Percentiles rank a stretch among this genome's conserved stretches.
These are phyloP conservation scores for Globisporangium perplexum DNA, from an alignment of 352 stramenopile genomes.

Conservation along the genomic window DNA sequence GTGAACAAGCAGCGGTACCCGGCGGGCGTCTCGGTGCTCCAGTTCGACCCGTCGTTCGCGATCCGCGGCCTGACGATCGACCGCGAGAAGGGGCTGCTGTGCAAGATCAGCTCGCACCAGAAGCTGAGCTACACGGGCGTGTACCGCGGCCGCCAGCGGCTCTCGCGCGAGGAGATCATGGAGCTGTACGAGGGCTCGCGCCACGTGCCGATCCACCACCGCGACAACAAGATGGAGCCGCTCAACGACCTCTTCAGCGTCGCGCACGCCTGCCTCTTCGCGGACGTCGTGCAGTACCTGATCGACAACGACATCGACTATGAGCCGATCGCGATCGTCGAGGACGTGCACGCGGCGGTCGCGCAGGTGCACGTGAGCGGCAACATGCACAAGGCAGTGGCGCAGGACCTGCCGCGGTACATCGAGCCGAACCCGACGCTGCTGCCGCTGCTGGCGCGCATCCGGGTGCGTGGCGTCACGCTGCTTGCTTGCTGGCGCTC, in stretches of 20 bases:
- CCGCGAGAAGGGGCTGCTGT: conserved; percentile 90
- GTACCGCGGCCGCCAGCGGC: conserved; percentile 80
- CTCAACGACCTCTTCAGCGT: conserved; percentile 94
- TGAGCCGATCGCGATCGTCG: conserved; percentile 81
- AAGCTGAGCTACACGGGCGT: conserved; percentile 82
- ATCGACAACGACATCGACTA: conserved; percentile 88
- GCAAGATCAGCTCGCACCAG: conserved; percentile 93
- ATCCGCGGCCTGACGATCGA: conserved; percentile 93
- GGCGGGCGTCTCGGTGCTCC: conserved; percentile 59
- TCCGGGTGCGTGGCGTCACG: conserved; percentile 42
- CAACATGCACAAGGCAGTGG: conserved; percentile 90
- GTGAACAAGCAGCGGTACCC: conserved; percentile 86
- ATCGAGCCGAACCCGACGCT: conserved; percentile 88
- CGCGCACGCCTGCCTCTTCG: conserved; percentile 91
- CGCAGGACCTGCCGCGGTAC: conserved; percentile 75
- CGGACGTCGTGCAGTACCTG: conserved; percentile 92
- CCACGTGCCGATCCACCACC: conserved; percentile 76
- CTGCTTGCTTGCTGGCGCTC: neutral
- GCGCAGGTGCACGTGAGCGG: conserved; percentile 88
- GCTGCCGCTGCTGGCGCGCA: conserved; percentile 71
- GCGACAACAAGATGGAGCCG: conserved; percentile 86
- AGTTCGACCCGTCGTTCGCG: conserved; percentile 88
- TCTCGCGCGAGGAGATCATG: conserved; percentile 80
- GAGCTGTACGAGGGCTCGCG: conserved; percentile 86
- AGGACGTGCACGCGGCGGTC: conserved; percentile 87